These are phyloP conservation scores for Bromus sterilis DNA, from an alignment of 176 grass and related monocot genomes.

Conservation along the genomic window DNA sequence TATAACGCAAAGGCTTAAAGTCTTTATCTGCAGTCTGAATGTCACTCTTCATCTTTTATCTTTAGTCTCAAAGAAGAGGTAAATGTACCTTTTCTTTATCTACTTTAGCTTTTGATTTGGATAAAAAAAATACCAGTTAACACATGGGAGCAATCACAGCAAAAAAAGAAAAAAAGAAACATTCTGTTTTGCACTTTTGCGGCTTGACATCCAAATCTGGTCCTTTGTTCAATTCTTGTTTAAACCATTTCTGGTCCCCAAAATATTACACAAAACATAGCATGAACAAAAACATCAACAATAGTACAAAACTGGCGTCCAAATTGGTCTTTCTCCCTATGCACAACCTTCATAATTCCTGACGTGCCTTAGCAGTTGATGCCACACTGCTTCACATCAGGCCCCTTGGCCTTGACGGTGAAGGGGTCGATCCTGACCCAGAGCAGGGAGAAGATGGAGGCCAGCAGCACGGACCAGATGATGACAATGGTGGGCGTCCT, in stretches of 20 bases:
- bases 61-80: not conserved
- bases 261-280: constrained; percentile 39
- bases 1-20: not conserved
- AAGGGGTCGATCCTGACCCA: constrained; percentile 96
- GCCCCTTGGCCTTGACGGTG: constrained; percentile 68
- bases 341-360: constrained; percentile 34
- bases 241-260: constrained; percentile 20
- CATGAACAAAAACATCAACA: constrained; percentile 18
- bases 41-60: not conserved
- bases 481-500: constrained; percentile 89
- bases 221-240: constrained; percentile 28
- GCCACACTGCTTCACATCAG: constrained; percentile 78
- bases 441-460: constrained; percentile 95
- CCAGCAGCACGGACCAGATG: constrained; percentile 88
- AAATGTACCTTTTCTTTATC: not conserved
- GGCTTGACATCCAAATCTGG: constrained; percentile 25
- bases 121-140: not conserved
- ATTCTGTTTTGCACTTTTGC: too few species aligned
- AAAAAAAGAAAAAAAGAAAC: too few species aligned
- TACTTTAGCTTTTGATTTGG: not conserved
- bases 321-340: constrained; percentile 32
- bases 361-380: constrained; percentile 61
- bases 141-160: not conserved
- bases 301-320: constrained; percentile 54
- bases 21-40: not conserved